These are phyloP conservation scores for Blastocystis hominis DNA, from an alignment of 352 stramenopile species.

Conservation along the genomic window DNA sequence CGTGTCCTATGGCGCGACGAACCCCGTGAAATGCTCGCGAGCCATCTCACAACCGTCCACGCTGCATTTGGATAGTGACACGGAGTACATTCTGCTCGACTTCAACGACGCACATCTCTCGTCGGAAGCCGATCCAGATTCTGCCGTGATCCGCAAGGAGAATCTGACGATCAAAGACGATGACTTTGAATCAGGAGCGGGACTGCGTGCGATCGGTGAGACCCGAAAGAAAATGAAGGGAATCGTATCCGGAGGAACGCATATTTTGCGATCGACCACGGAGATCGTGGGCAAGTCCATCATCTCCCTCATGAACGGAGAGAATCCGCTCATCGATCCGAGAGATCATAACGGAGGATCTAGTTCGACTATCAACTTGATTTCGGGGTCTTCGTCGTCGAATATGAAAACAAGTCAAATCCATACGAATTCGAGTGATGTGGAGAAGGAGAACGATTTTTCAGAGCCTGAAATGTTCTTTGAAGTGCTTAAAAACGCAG, in stretches of 20 bases:
- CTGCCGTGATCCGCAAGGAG: neutral
- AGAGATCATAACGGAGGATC: neutral
- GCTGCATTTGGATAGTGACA: neutral
- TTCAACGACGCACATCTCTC: neutral
- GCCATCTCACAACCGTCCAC: neutral
- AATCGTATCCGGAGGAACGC: neutral
- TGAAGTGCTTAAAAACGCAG: neutral
- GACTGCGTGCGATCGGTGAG: neutral
- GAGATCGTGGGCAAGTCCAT: neutral
- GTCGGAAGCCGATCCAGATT: neutral
- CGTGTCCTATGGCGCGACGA: neutral
- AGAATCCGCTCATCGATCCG: neutral
- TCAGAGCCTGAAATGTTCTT: neutral
- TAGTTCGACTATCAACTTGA: neutral
- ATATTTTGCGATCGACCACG: neutral
- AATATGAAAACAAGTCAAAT: no score
- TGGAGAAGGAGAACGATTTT: neutral
- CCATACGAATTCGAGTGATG: no score
- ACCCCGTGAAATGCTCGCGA: neutral
- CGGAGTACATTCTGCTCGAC: neutral
- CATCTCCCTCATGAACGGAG: conserved; percentile 2
- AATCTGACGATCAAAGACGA: neutral
- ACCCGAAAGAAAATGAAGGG: conserved; percentile 21
- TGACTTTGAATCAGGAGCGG: neutral
- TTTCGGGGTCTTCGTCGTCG: no score